Base-by-base conservation (phyloP, 371 early-diverging fungal genomes). In the Apophysomyces trapeziformis region DNA sequence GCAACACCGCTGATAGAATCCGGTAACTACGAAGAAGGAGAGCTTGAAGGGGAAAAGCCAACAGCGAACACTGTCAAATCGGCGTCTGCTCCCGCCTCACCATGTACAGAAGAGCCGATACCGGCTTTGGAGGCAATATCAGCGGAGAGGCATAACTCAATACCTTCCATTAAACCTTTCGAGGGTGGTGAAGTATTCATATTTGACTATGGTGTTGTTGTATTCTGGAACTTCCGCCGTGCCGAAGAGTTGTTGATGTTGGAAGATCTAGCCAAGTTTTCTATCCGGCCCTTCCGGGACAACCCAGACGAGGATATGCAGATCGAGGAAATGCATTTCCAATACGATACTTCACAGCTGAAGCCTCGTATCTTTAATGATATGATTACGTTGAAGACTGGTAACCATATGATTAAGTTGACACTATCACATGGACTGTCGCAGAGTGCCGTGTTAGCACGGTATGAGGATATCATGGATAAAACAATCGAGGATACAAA, bases 141-240 rank as follows among this genome's bases (percentile, higher is more conserved):
- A 45, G 61, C 4, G 26, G 39, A 66, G 32, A 39, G 16, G 32
- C 18, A 45, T 12, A 21, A 26, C 18, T 14, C 56, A 16, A 38
- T 54, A 6, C 72, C 67, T 32, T 63, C 57, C 32, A 66, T 66
- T 4, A 68, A 74, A 26, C 80, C 79, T 7, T 87, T 86, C 59
- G 80, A 74, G 60, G 87, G 87, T 32, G 91, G 92, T 50, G 93
- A 93, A 69, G 75, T 92, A 11, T 93, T 93, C 65, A 78, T 92
- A 57, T 97, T 96, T 70, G 96, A 96, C 68, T 96, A 96, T 71
- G 96, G 98, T 35, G 96, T 96, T 7, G 92, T 94, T 2, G 97
- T 97, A 1, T 89, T 96, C 67, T 98, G 99, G 99, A 96, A 96
- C 39, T 90, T 98, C 70, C 87, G 88, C n/a, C 89, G 93, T 62